phyloP scores from a whole-genome alignment of 176 grass and related monocot genomes.

The Poa pratensis region DNA sequence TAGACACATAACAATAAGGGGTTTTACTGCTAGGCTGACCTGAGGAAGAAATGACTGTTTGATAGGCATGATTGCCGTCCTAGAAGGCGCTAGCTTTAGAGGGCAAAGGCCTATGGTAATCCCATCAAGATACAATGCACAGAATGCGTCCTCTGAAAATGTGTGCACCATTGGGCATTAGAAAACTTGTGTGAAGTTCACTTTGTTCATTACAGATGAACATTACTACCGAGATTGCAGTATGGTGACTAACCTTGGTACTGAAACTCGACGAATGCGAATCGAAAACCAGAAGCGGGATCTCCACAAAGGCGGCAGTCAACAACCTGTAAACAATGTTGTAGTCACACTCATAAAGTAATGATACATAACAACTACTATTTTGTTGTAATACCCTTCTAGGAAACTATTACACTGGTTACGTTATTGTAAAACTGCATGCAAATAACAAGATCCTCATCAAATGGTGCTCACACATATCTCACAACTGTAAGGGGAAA shows the following conservation, averaged over 20 bases:
- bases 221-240: background rate
- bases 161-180: background rate
- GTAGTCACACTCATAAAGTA: background rate
- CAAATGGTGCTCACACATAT: background rate
- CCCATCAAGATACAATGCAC: background rate
- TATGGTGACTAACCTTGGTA: background rate
- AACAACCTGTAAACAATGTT: background rate
- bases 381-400: background rate
- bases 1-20: background rate
- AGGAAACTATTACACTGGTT: background rate
- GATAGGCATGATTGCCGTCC: background rate
- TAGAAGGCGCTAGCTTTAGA: background rate
- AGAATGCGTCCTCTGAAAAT: background rate
- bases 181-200: background rate
- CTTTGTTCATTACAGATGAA: background rate
- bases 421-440: background rate
- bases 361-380: background rate
- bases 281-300: background rate
- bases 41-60: background rate
- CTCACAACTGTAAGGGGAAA: background rate
- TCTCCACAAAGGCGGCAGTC: background rate
- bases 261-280: background rate
- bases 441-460: background rate
- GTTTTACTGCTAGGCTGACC: background rate
- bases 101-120: background rate